phyloP scores from a whole-genome alignment of 805 yeast species.

The Ogataea trehalophila region DNA sequence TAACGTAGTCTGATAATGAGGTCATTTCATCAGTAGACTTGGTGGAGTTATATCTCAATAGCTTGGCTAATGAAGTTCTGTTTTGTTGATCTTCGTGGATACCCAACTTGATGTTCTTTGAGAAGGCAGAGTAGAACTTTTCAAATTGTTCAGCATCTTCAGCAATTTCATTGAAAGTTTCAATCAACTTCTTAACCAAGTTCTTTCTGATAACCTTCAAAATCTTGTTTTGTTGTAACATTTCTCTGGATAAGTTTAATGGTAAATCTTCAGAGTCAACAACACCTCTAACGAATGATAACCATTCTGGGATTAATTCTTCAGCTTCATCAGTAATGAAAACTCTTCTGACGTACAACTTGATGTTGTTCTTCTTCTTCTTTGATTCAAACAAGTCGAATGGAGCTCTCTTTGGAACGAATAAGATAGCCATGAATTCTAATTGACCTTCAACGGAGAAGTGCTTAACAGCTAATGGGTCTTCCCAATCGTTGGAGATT shows the following conservation, averaged over 20 bases:
- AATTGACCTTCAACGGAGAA: conserved; percentile 99
- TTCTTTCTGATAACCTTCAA: conserved; percentile 99
- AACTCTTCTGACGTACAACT: conserved; percentile 98
- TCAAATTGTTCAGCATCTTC: conserved; percentile 98
- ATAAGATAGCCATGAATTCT: conserved; percentile 96
- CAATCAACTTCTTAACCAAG: conserved; percentile 96
- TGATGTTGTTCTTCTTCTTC: conserved; percentile 99
- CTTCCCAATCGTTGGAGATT: conserved; percentile 99
- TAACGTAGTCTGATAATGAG: conserved; percentile 93
- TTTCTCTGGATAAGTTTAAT: conserved; percentile 98
- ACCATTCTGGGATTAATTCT: conserved; percentile 99
- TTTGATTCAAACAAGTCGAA: conserved; percentile 96
- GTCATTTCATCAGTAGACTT: conserved; percentile 92
- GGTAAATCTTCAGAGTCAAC: conserved; percentile 99
- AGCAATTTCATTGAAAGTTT: conserved; percentile 98
- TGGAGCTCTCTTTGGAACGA: conserved; percentile 99
- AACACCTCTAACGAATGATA: conserved; percentile 96
- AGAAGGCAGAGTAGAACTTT: conserved; percentile 95
- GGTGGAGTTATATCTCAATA: conserved; percentile 95
- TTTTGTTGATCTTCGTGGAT: conserved; percentile 98
- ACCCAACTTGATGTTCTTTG: conserved; percentile 98
- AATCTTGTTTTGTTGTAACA: conserved; percentile 99
- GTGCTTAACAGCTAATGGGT: conserved; percentile 98
- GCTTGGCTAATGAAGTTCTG: conserved; percentile 92
- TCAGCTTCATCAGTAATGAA: conserved; percentile 99